These are phyloP conservation scores for Gnomoniopsis sp. DNA, from an alignment of 2,329 filamentous ascomycete genomes.

Conservation along the genomic window DNA sequence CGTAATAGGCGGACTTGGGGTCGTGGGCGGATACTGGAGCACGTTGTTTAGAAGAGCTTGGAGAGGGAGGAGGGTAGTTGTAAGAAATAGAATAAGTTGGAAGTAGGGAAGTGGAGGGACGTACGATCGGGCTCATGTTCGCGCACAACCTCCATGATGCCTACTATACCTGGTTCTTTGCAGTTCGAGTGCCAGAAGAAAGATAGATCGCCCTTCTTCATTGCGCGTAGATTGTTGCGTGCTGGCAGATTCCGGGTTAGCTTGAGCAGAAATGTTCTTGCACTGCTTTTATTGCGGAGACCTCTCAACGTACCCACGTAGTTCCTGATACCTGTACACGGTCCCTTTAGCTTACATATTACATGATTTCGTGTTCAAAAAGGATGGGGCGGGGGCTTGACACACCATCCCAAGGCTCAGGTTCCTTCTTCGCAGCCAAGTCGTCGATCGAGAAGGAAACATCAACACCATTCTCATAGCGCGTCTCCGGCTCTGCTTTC, in stretches of 20 bases:
- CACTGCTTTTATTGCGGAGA: too few species aligned
- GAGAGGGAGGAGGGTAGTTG: background rate
- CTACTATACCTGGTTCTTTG: slow-evolving; percentile 83
- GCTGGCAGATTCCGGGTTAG: slow-evolving; percentile 40
- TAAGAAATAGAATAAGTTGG: background rate
- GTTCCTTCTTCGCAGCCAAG: slow-evolving; percentile 64
- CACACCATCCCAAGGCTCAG: slow-evolving; percentile 90
- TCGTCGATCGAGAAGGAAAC: slow-evolving; percentile 96
- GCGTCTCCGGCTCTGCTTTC: slow-evolving; percentile 85
- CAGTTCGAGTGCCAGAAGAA: slow-evolving; percentile 98
- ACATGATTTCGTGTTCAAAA: slow-evolving; percentile 25
- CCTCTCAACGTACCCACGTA: slow-evolving; percentile 23
- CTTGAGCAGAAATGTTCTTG: background rate
- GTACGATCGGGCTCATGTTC: slow-evolving; percentile 78
- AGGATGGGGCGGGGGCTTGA: slow-evolving; percentile 20
- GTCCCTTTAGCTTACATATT: slow-evolving; percentile 17
- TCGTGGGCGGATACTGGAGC: slow-evolving; percentile 67
- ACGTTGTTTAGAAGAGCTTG: background rate
- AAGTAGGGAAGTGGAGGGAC: slow-evolving; percentile 24
- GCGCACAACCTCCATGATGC: slow-evolving; percentile 82
- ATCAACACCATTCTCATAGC: slow-evolving; percentile 81
- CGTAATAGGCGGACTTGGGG: slow-evolving; percentile 74
- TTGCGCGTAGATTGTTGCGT: slow-evolving; percentile 83
- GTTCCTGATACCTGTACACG: slow-evolving; percentile 30
- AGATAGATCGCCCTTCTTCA: slow-evolving; percentile 87